phyloP scores from a whole-genome alignment of 345 rosid species.

The Gossypium turneri region DNA sequence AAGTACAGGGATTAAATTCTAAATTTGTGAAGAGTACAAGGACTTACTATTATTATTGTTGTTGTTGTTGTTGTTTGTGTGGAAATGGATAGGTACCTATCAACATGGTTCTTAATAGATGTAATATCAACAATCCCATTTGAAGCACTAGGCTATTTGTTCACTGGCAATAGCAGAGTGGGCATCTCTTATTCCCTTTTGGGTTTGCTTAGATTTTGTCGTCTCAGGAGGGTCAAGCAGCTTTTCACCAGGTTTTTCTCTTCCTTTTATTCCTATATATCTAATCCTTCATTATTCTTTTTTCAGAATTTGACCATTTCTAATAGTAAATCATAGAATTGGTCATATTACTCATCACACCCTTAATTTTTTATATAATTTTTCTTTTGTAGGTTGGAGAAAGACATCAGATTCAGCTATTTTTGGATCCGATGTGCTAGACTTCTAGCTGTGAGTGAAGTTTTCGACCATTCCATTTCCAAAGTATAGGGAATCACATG shows the following conservation, averaged over 20 bases:
- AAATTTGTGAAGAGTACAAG: no score
- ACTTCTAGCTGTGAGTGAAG: conserved; percentile 55
- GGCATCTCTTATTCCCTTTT: conserved; percentile 38
- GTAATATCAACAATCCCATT: conserved; percentile 89
- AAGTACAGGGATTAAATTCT: no score
- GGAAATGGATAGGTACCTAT: conserved; percentile 48
- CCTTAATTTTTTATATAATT: background rate
- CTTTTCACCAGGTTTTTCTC: conserved; percentile 68
- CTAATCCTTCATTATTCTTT: background rate
- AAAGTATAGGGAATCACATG: no score
- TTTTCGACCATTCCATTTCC: background rate
- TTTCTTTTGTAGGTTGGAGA: conserved; percentile 65
- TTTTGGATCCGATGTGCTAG: conserved; percentile 75
- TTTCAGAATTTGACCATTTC: background rate
- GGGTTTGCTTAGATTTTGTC: conserved; percentile 77
- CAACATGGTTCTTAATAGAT: conserved; percentile 92
- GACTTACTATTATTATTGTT: no score
- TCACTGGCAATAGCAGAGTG: conserved; percentile 52
- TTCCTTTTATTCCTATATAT: no score
- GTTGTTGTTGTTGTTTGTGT: background rate
- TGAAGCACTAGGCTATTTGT: conserved; percentile 50
- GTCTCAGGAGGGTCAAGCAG: conserved; percentile 72
- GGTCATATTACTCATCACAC: no score
- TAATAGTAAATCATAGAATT: no score
- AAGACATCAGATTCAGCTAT: conserved; percentile 83